Evolutionary conservation across 495 filamentous ascomycete species (phyloP), one percentile per base, ranked within the genome.

Genomic region (Geoglossum glabrum): DNA sequence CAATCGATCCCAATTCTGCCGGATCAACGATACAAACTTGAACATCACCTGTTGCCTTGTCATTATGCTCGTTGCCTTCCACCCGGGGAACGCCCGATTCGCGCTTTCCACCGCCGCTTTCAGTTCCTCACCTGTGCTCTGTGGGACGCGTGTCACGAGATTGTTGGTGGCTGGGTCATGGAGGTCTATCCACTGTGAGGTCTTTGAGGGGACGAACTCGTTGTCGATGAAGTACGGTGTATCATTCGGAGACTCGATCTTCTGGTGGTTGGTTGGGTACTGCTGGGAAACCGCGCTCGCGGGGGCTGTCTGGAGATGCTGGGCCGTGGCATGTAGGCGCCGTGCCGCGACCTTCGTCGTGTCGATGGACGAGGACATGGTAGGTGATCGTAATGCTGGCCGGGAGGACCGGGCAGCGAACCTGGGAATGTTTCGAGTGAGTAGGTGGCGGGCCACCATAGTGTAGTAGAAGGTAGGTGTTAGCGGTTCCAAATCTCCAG

Each of bases 101-200:
- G 92, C 93, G 62, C 85, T 88, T 61, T 81, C 79, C 45, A 96
- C 87, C 30, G 88, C 90, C 34, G 89, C 89, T 63, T 79, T 74
- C 56, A 99, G 78, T 72, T 99, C 92, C 64, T 76, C 86, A 69
- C 90, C 79, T 8, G 92, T 96, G 65, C 84, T 90, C 70, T 97
- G 90, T 25, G 92, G 92, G 33, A 99, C 92, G n/a, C 93, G 85
- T 10, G 92, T 97, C 33, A 99, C 87, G 51, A 99, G 81, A 66
- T 95, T 92, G 76, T 97, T 97, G 58, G 92, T 99, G 54, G 93
- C 92, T 1, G 92, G 92, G 66, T 99, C 92, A 68, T 88, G 74
- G 43, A 99, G 76, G 59, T 97, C 90, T 67, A 97, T 93, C 84
- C 85, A 96, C 60, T 79, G 73, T 8, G 79, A 75, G 17, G 93